A percentile compares a stretch with the other conserved stretches of the same genome.
Conservation (phyloP, 768 basidiomycete species). For the Hemileccinum impolitum region DNA sequence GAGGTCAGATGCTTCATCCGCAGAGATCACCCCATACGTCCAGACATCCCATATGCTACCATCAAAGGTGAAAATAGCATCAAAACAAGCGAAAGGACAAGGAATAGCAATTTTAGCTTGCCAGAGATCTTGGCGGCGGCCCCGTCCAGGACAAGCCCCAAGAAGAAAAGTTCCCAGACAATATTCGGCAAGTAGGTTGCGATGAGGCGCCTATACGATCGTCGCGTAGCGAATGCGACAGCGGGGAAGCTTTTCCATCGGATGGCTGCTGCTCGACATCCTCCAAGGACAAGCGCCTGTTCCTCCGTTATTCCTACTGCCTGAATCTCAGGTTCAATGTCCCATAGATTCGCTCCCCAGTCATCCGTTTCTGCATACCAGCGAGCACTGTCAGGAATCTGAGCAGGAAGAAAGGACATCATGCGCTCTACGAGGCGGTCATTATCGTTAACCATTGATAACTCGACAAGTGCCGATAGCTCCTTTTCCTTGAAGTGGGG, state of each 20-base stretch:
- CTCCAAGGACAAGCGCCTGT: constrained; percentile 20
- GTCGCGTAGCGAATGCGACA: constrained; percentile 11
- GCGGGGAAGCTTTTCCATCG: constrained; percentile 24
- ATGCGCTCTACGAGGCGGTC: constrained; percentile 22
- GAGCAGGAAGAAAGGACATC: constrained; percentile 17
- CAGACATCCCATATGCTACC: too few relatives aligned
- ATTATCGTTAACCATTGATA: constrained; percentile 25
- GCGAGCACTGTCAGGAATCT: neutral
- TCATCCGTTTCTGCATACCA: constrained; percentile 23
- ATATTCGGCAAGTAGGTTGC: constrained; percentile 2
- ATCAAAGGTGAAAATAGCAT: constrained; percentile 1
- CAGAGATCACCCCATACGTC: too few relatives aligned
- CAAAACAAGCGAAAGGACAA: neutral
- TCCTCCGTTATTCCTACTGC: constrained; percentile 18
- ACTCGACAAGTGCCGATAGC: neutral
- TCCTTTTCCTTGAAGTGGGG: neutral
- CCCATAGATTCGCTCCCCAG: constrained; percentile 18
- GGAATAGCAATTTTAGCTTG: too few relatives aligned
- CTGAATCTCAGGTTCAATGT: constrained; percentile 16
- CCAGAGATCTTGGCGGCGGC: too few relatives aligned
- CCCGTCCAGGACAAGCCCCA: neutral
- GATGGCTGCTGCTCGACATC: constrained; percentile 21
- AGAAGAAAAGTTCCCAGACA: constrained; percentile 1
- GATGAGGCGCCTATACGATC: constrained; percentile 13
- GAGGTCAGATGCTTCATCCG: neutral